Evolutionary conservation across 164 flowering plant species (phyloP), one percentile per base, ranked within the genome.

Genomic region (Liquidambar formosana): DNA sequence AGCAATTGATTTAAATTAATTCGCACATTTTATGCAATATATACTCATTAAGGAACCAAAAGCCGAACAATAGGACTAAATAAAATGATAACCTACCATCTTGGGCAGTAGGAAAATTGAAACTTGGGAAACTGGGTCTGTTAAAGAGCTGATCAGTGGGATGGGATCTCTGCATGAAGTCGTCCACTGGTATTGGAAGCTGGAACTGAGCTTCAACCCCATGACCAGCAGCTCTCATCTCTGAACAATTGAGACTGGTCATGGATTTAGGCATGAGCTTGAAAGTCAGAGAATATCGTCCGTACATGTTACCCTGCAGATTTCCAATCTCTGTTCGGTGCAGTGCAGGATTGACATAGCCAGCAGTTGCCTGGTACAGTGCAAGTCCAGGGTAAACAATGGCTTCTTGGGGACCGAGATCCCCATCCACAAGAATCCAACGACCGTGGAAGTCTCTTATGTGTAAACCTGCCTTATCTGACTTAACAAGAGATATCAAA

Each of bases 151-250:
- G 94, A 71, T 91, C 97, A 2, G 85, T 77, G 4, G 90, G 80
- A 61, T 89, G 92, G 0, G 94, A 75, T 73, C 91, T 86, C 84
- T 94, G 97, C 99, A 94, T 94, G 77, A 94, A 94, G 78, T 94
- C 99, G 79, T 94, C 99, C 53, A 94, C 99, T 63, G 89, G 80
- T 61, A 94, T 81, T 33, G 99, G 97, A 77, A 88, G 85, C 90
- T 92, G 94, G 76, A 94, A 94, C 74, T 92, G 99, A 73, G 96
- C 83, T 81, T 92, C 99, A 65, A 94, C 89, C 16, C 93, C 97
- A 82, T 92, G 92, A 61, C 99, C 99, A 47, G 97, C 99, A 44
- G 96, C 96, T 67, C 88, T 85, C 97, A 94, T 92, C 79, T 92
- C 97, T 64, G 97, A 88, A 76, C 97, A 89, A 73, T 79, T 87